Conservation (phyloP, 1,139 yeast species). For the Protomyces inouyei region DNA sequence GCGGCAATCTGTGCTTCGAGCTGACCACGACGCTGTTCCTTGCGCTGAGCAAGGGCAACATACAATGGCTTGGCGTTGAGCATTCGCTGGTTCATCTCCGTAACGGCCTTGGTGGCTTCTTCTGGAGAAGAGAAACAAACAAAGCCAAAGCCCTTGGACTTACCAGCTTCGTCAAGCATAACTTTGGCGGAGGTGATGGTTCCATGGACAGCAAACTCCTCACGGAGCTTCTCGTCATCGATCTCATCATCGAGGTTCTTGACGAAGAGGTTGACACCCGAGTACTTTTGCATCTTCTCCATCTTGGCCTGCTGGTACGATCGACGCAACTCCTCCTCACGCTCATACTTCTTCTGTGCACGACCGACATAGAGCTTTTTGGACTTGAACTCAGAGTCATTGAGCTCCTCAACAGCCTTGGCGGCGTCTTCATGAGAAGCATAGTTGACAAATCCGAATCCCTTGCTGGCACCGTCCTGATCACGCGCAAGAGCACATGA, state of each 20-base stretch:
- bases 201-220: conserved; percentile 92
- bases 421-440: conserved; percentile 83
- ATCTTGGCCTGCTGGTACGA: conserved; percentile 90
- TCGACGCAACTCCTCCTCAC: conserved; percentile 92
- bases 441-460: conserved; percentile 93
- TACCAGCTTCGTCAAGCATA: conserved; percentile 76
- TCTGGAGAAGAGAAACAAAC: conserved; percentile 97
- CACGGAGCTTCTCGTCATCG: conserved; percentile 85
- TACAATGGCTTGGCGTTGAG: conserved; percentile 93
- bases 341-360: conserved; percentile 98
- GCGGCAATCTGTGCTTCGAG: conserved; percentile 97
- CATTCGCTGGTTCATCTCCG: conserved; percentile 98
- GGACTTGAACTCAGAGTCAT: conserved; percentile 79
- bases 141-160: conserved; percentile 97
- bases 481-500: conserved; percentile 80
- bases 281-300: conserved; percentile 90
- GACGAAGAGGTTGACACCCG: conserved; percentile 94
- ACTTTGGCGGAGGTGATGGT: conserved; percentile 93
- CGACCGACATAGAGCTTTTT: conserved; percentile 92
- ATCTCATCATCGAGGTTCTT: conserved; percentile 93
- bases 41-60: conserved; percentile 98
- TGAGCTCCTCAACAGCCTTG: conserved; percentile 86
- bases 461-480: conserved; percentile 83
- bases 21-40: conserved; percentile 96
- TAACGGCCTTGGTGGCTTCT: conserved; percentile 97